Conservation (phyloP, 768 basidiomycete species). For the Ramaria sp. region DNA sequence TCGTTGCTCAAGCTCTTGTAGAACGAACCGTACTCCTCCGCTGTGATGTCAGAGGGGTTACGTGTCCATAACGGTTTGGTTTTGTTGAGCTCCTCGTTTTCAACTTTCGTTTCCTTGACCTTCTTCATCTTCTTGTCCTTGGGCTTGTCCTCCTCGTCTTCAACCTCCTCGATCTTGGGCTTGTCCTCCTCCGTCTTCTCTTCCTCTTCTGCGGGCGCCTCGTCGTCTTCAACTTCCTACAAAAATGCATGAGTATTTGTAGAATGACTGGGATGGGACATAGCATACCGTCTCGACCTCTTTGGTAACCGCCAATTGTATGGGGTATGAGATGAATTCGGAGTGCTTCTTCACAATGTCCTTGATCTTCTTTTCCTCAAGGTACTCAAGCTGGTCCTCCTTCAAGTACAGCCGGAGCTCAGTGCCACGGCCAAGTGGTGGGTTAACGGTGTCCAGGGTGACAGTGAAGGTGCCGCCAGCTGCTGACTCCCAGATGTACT, state of each 20-base stretch:
- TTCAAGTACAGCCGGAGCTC: slow-evolving; percentile 90
- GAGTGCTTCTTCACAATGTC: slow-evolving; percentile 99
- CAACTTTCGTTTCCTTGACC: slow-evolving; percentile 77
- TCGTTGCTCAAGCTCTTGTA: slow-evolving; percentile 99
- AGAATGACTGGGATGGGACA: background rate
- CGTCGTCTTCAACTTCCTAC: slow-evolving; percentile 81
- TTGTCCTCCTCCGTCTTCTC: slow-evolving; percentile 60
- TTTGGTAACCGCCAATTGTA: slow-evolving; percentile 96
- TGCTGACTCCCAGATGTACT: slow-evolving; percentile 99
- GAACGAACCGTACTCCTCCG: slow-evolving; percentile 91
- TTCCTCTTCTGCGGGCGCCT: slow-evolving; percentile 45
- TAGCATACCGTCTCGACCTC: slow-evolving; percentile 90
- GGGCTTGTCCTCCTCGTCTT: slow-evolving; percentile 73
- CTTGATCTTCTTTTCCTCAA: slow-evolving; percentile 99
- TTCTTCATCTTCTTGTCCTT: slow-evolving; percentile 93
- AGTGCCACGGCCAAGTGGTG: slow-evolving; percentile 85
- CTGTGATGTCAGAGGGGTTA: slow-evolving; percentile 87
- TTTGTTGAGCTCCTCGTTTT: slow-evolving; percentile 99
- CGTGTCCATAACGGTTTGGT: slow-evolving; percentile 99
- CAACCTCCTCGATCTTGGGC: slow-evolving; percentile 73
- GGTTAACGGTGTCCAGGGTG: slow-evolving; percentile 84
- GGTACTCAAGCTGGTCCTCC: slow-evolving; percentile 98
- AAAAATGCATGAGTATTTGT: slow-evolving; percentile 8
- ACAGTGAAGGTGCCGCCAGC: slow-evolving; percentile 99
- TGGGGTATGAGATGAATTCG: slow-evolving; percentile 99